phyloP scores from a whole-genome alignment of 768 basidiomycete species.

The Lentinula boryana region DNA sequence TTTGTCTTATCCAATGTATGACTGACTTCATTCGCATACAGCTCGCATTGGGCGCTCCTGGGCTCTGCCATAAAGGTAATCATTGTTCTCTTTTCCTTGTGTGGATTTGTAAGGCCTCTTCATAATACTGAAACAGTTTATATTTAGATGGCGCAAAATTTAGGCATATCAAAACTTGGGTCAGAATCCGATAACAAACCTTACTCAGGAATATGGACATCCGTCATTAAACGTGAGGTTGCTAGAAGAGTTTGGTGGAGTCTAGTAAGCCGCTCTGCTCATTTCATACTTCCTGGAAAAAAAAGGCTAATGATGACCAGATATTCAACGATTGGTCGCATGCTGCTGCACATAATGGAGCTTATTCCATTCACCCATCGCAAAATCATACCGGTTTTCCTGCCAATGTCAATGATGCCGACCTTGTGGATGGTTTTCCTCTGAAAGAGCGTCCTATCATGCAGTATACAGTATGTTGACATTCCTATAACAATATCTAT shows the following conservation, averaged over 20 bases:
- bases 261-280: slow-evolving; percentile 10
- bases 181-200: slow-evolving; percentile 15
- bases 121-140: background rate
- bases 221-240: slow-evolving; percentile 19
- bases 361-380: slow-evolving; percentile 20
- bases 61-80: slow-evolving; percentile 21
- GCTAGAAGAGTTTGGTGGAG: slow-evolving; percentile 21
- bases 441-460: slow-evolving; percentile 10
- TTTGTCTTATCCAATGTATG: background rate
- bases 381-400: slow-evolving; percentile 22
- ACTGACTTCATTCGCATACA: background rate
- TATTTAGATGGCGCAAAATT: slow-evolving; percentile 19
- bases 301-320: slow-evolving; percentile 6
- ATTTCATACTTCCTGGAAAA: background rate
- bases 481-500: too few species aligned
- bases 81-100: background rate
- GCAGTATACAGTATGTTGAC: slow-evolving; percentile 14
- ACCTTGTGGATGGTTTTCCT: slow-evolving; percentile 16
- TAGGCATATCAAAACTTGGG: slow-evolving; percentile 21
- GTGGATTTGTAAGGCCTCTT: background rate
- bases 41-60: slow-evolving; percentile 19
- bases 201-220: slow-evolving; percentile 18
- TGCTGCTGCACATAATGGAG: slow-evolving; percentile 19
- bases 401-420: slow-evolving; percentile 19
- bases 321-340: slow-evolving; percentile 23